phyloP scores from a whole-genome alignment of 2,329 filamentous ascomycete genomes.

The Dendryphion nanum region DNA sequence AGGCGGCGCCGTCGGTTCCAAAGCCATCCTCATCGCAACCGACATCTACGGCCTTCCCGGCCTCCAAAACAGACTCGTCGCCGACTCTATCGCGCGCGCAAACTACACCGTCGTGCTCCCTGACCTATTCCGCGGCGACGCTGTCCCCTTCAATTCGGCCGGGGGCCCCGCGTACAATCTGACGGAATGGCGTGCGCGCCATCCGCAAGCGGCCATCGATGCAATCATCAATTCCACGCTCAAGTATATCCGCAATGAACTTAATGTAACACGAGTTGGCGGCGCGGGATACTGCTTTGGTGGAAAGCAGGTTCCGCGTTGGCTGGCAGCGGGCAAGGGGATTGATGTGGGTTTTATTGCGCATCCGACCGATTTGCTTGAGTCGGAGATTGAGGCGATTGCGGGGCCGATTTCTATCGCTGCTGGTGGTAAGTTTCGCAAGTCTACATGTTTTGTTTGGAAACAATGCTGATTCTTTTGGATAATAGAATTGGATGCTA shows the following conservation, averaged over 20 bases:
- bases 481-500: slow-evolving; percentile 17
- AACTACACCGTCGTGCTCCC: slow-evolving; percentile 33
- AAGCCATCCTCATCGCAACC: slow-evolving; percentile 27
- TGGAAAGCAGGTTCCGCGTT: slow-evolving; percentile 68
- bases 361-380: slow-evolving; percentile 67
- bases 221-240: slow-evolving; percentile 52
- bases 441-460: too few species aligned
- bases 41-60: slow-evolving; percentile 36
- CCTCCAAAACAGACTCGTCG: slow-evolving; percentile 32
- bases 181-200: slow-evolving; percentile 45
- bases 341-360: slow-evolving; percentile 67
- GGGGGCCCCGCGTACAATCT: slow-evolving; percentile 29
- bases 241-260: slow-evolving; percentile 57
- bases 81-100: slow-evolving; percentile 31
- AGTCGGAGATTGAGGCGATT: slow-evolving; percentile 65
- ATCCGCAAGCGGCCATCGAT: slow-evolving; percentile 45
- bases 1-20: not conserved
- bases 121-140: slow-evolving; percentile 36
- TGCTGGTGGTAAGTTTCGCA: slow-evolving; percentile 48
- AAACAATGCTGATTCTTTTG: too few species aligned
- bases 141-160: slow-evolving; percentile 28
- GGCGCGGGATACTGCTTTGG: slow-evolving; percentile 75
- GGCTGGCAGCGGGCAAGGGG: slow-evolving; percentile 51
- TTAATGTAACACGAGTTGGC: slow-evolving; percentile 56
- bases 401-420: slow-evolving; percentile 68